phyloP scores from a whole-genome alignment of 768 basidiomycete genomes.

The Leccinum rimulosum region DNA sequence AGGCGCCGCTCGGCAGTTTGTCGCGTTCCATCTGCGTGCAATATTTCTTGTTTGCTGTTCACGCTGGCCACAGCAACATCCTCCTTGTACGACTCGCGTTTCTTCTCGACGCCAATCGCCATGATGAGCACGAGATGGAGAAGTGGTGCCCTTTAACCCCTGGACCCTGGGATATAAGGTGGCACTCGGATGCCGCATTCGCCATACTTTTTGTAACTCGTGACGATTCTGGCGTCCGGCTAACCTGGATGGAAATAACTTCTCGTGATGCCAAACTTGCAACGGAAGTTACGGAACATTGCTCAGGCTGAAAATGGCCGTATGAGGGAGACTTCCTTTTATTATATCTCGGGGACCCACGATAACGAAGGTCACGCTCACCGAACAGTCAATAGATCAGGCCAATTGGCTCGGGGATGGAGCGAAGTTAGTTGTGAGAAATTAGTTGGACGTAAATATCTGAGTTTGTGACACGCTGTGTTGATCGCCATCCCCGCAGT shows the following conservation, averaged over 20 bases:
- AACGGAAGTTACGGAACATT: too few relatives aligned
- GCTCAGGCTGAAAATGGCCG: not conserved
- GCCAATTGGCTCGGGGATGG: not conserved
- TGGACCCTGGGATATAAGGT: not conserved
- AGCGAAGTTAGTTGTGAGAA: not conserved
- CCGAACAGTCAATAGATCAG: not conserved
- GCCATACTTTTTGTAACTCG: not conserved
- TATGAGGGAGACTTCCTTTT: not conserved
- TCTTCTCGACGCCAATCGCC: constrained; percentile 18
- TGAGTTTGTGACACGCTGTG: not conserved
- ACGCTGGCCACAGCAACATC: not conserved
- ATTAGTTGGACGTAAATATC: not conserved
- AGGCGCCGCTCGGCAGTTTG: constrained; percentile 19
- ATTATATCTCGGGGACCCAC: not conserved
- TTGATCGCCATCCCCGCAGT: not conserved
- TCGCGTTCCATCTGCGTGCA: constrained; percentile 7
- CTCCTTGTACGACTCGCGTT: constrained; percentile 6
- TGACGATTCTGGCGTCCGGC: not conserved
- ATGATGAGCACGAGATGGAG: constrained; percentile 6
- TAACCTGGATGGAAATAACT: not conserved
- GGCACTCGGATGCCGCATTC: not conserved
- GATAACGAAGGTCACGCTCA: not conserved
- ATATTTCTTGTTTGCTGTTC: not conserved
- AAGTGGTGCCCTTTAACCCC: not conserved
- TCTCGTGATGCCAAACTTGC: not conserved